phyloP scores from a whole-genome alignment of 345 rosid species.

The Hypericum androsaemum region DNA sequence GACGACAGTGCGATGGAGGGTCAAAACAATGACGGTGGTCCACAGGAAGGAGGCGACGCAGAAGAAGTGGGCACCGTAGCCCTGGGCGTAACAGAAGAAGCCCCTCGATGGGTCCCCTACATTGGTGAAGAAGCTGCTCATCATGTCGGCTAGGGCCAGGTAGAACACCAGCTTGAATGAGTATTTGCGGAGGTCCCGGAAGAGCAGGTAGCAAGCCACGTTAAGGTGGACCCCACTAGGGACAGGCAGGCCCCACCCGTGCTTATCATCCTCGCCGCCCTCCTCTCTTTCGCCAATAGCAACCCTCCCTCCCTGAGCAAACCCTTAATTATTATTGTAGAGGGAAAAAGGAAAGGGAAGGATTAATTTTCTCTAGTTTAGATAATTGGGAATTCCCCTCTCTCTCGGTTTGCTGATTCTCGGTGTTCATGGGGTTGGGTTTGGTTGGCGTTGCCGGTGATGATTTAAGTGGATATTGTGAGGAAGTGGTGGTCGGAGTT shows the following conservation, averaged over 20 bases:
- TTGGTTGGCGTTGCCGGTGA: too few relatives aligned
- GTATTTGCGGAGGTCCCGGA: slow-evolving; percentile 89
- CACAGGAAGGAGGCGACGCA: slow-evolving; percentile 94
- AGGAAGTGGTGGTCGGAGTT: too few relatives aligned
- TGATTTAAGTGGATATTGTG: too few relatives aligned
- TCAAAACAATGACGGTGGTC: slow-evolving; percentile 92
- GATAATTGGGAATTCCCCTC: too few relatives aligned
- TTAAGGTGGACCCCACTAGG: slow-evolving; percentile 75
- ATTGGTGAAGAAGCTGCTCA: slow-evolving; percentile 87
- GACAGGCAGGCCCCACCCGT: slow-evolving; percentile 76
- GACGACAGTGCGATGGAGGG: slow-evolving; percentile 92
- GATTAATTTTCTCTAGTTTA: too few relatives aligned
- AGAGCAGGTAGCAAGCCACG: slow-evolving; percentile 78
- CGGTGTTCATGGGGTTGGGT: too few relatives aligned
- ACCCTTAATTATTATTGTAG: too few relatives aligned
- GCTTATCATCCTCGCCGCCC: slow-evolving; percentile 46
- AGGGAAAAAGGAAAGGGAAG: too few relatives aligned
- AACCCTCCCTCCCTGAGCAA: too few relatives aligned
- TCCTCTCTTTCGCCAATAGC: slow-evolving; percentile 43
- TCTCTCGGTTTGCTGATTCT: too few relatives aligned
- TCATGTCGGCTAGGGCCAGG: slow-evolving; percentile 93
- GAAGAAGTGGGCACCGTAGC: slow-evolving; percentile 77
- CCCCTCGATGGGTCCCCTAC: slow-evolving; percentile 90
- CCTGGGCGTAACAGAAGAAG: slow-evolving; percentile 77
- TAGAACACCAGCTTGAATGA: slow-evolving; percentile 97